Evolutionary conservation across 768 basidiomycete genomes (phyloP).

Genomic region (Baorangia bicolor): DNA sequence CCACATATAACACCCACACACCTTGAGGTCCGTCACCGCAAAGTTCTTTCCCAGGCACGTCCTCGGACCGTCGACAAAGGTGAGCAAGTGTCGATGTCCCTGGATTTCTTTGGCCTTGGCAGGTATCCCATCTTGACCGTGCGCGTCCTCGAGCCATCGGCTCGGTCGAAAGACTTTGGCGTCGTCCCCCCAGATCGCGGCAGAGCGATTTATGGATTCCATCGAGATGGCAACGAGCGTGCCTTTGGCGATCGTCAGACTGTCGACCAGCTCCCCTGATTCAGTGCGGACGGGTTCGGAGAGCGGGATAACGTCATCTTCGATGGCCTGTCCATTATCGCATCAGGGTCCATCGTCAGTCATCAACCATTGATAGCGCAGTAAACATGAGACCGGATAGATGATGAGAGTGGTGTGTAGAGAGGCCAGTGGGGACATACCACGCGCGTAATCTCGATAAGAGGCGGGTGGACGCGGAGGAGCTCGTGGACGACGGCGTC

Average conservation of each 20-base stretch:
- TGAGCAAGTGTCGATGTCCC: slow-evolving; percentile 49
- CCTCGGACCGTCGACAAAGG: slow-evolving; percentile 49
- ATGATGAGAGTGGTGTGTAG: neutral
- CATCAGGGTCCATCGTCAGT: too few species aligned
- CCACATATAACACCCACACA: neutral
- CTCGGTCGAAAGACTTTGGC: slow-evolving; percentile 59
- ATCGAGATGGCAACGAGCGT: slow-evolving; percentile 45
- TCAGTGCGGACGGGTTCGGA: slow-evolving; percentile 41
- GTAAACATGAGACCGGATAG: too few species aligned
- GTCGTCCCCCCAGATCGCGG: slow-evolving; percentile 58
- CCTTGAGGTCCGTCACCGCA: slow-evolving; percentile 40
- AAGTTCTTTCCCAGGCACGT: slow-evolving; percentile 49
- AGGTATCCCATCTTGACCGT: slow-evolving; percentile 18
- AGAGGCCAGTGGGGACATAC: slow-evolving; percentile 3
- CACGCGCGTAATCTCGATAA: slow-evolving; percentile 21
- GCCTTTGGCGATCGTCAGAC: slow-evolving; percentile 46
- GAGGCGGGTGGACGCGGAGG: slow-evolving; percentile 43
- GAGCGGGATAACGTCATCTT: slow-evolving; percentile 61
- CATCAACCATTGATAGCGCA: neutral
- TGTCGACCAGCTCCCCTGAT: slow-evolving; percentile 38
- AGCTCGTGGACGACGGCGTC: slow-evolving; percentile 49
- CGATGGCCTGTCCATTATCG: slow-evolving; percentile 43
- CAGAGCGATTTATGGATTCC: slow-evolving; percentile 47
- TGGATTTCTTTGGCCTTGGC: slow-evolving; percentile 39
- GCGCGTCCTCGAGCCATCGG: slow-evolving; percentile 50